Evolutionary conservation across 129 eudicot species (phyloP), one percentile per base, ranked within the genome.

Genomic region (Pseudognaphalium luteoalbum): DNA sequence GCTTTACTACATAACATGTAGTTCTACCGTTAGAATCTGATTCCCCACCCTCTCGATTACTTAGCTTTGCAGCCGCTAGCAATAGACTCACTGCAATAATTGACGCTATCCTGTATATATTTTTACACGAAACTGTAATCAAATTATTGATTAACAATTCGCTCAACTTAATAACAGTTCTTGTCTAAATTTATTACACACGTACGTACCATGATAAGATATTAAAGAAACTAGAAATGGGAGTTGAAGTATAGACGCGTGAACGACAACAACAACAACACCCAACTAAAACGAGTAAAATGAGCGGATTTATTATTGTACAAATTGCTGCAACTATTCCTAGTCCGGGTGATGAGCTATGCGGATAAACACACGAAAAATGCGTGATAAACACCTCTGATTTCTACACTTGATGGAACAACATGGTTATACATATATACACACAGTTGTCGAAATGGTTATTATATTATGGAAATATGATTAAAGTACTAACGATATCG

Each of bases 291-390:
- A 69, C 14, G 20, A 66, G 32, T 39, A 44, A 7, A n/a, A 73
- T 37, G 35, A 73, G 57, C 29, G 63, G 68, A 9, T 41, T 59
- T 34, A 73, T 39, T 29, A 57, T 0, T 0, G 60, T 6, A 22
- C 52, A 67, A n/a, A 80, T 30, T 0, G 52, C 75, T 1, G 74
- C 83, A 0, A 58, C 17, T 25, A 80, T 37, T 9, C 79, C 79
- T 5, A 80, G 47, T 21, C 61, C 70, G 6, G 54, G 4, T 5
- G 83, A 66, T 3, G 74, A 78, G 34, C 74, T 80, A 56, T 73
- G 66, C 7, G 83, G 83, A 37, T 80, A 80, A 29, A 66, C 63
- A 73, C 83, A 80, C 32, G 67, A 39, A 59, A 52, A 35, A 7
- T 39, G 22, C 17, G 3, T 35, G 41, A 59, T 54, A 14, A 17